phyloP scores from a whole-genome alignment of 1,139 yeast species.

The Debaryomyces subglobosus region DNA sequence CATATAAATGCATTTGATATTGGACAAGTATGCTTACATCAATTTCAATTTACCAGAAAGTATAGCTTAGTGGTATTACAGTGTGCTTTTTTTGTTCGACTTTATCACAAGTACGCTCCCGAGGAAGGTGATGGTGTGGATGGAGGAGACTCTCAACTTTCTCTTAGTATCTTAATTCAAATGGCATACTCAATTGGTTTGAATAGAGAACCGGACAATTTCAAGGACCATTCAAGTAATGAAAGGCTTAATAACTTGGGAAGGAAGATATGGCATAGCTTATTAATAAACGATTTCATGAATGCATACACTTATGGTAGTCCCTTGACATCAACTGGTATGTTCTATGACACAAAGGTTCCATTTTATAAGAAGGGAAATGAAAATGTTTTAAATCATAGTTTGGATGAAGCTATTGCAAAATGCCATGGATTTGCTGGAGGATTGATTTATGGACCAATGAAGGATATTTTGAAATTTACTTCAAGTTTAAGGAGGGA shows the following conservation, averaged over 20 bases:
- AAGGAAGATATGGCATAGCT: slow-evolving; percentile 55
- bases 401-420: slow-evolving; percentile 19
- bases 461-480: slow-evolving; percentile 9
- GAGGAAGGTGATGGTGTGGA: slow-evolving; percentile 52
- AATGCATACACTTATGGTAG: slow-evolving; percentile 4
- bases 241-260: slow-evolving; percentile 36
- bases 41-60: slow-evolving; percentile 28
- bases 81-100: slow-evolving; percentile 42
- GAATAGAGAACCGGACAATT: slow-evolving; percentile 42
- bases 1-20: slow-evolving; percentile 29
- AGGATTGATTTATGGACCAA: slow-evolving; percentile 15
- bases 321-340: slow-evolving; percentile 15
- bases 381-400: slow-evolving; percentile 11
- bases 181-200: slow-evolving; percentile 50
- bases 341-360: slow-evolving; percentile 15
- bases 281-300: slow-evolving; percentile 28
- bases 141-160: slow-evolving; percentile 44
- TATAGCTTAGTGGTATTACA: slow-evolving; percentile 31
- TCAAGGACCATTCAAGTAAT: slow-evolving; percentile 18
- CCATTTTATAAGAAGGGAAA: slow-evolving; percentile 8
- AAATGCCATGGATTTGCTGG: slow-evolving; percentile 16
- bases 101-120: slow-evolving; percentile 51
- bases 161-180: slow-evolving; percentile 39
- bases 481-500: slow-evolving; percentile 17
- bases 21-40: slow-evolving; percentile 32